Percentiles rank a stretch among this genome's conserved stretches.
Evolutionary conservation across 1,284 basidiomycete species (phyloP).

Genomic region (Ceratobasidium sp.): DNA sequence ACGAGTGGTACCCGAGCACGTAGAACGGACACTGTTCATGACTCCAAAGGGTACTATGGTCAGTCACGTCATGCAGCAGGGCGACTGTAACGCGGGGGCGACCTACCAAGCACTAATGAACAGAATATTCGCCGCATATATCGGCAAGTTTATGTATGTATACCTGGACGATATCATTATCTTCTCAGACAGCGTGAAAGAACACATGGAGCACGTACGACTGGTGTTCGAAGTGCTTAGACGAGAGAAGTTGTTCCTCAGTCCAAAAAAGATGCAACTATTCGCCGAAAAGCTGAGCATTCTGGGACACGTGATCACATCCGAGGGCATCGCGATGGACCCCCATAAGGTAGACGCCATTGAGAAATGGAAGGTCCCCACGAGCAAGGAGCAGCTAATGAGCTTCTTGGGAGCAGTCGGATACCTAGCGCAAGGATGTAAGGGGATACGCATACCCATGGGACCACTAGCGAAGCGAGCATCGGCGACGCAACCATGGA

Average conservation of each 20-base stretch:
- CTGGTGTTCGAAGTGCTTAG: conserved; percentile 52
- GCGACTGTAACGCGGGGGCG: conserved; percentile 50
- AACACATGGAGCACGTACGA: conserved; percentile 52
- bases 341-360: conserved; percentile 39
- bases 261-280: conserved; percentile 51
- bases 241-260: conserved; percentile 48
- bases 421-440: conserved; percentile 15
- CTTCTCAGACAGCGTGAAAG: conserved; percentile 52
- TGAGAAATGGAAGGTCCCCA: conserved; percentile 41
- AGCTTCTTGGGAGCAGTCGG: conserved; percentile 43
- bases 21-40: conserved; percentile 46
- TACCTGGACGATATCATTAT: conserved; percentile 49
- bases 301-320: conserved; percentile 54
- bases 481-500: conserved; percentile 47
- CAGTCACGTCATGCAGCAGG: conserved; percentile 51
- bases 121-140: conserved; percentile 50
- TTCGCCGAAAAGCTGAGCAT: conserved; percentile 50
- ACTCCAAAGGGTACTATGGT: too few species aligned
- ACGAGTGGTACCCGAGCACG: conserved; percentile 51
- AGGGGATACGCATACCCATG: conserved; percentile 47
- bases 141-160: conserved; percentile 47
- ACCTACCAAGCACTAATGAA: conserved; percentile 54
- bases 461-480: conserved; percentile 50
- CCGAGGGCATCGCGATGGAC: conserved; percentile 50
- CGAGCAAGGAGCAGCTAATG: conserved; percentile 32